Conservation (phyloP, 129 eudicot species). For the Oenanthe sinensis region DNA sequence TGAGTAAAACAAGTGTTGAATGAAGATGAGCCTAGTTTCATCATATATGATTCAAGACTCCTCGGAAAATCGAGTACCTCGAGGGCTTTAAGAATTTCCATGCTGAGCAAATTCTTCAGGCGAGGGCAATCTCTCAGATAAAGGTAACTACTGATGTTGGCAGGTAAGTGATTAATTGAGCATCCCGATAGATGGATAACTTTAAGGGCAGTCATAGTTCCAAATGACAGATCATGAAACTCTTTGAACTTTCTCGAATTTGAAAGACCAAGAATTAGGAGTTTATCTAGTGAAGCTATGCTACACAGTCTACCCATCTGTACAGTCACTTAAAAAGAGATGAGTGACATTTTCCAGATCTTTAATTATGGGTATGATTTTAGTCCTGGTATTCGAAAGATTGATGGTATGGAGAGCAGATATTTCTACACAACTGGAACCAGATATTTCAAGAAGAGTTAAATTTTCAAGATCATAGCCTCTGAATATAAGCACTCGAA, state of each 20-base stretch:
- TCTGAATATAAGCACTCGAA: conserved; percentile 36
- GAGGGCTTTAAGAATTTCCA: conserved; percentile 21
- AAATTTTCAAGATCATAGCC: conserved; percentile 19
- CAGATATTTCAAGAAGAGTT: conserved; percentile 6
- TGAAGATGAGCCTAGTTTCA: conserved; percentile 57
- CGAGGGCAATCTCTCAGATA: conserved; percentile 26
- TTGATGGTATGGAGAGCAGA: conserved; percentile 14
- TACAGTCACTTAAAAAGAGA: conserved; percentile 22
- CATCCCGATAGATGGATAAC: conserved; percentile 35
- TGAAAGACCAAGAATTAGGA: conserved; percentile 36
- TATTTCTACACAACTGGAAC: not conserved
- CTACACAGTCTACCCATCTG: conserved; percentile 31
- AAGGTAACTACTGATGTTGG: conserved; percentile 23
- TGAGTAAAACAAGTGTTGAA: conserved; percentile 50
- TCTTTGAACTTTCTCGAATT: conserved; percentile 24
- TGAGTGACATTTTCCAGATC: conserved; percentile 10
- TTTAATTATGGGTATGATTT: not conserved
- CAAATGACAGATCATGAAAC: conserved; percentile 29
- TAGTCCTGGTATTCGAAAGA: conserved; percentile 8
- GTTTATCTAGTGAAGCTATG: conserved; percentile 21
- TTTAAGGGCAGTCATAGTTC: conserved; percentile 21
- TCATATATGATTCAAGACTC: conserved; percentile 50
- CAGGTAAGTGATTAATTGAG: conserved; percentile 25
- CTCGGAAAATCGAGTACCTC: conserved; percentile 54
- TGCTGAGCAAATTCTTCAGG: conserved; percentile 13